Base-by-base conservation (phyloP, 176 grass and related monocot genomes). In the Pontederia paniculata region DNA sequence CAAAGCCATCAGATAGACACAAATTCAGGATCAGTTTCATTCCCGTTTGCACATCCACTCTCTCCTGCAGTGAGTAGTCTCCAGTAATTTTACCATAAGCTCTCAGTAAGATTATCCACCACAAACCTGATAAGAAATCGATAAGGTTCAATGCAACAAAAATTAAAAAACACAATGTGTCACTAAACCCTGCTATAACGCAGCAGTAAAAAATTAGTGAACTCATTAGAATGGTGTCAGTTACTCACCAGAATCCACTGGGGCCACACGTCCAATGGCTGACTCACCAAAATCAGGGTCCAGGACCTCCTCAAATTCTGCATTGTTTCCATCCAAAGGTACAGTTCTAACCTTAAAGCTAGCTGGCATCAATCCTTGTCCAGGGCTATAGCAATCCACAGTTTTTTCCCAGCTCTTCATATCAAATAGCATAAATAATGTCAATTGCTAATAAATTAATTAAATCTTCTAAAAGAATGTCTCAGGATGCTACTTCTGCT, bases 31-130 rank as follows among this genome's bases (percentile, higher is more conserved):
- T 89, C 77, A 89, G 41, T 65, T 69, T 84, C 65, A 89, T 89
- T 59, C 86, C 86, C 0, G 86, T 89, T 74, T 89, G 86, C 66
- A 89, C 80, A 70, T 84, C 81, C 23, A 89, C 74, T 78, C 86
- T 84, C 75, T 84, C 77, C 75, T 81, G 77, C 62, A 89, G 60
- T 47, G 62, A 48, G 72, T 62, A 58, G 48, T 89, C 86, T 18
- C 86, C 86, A 62, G 74, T 89, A 52, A 89, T 81, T 74, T 89
- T 89, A 64, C 86, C 80, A 72, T 89, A 89, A 11, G 86, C 86
- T 75, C 86, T 84, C 48, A 89, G 54, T 72, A 89, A 80, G 68
- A 89, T 81, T 61, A 89, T 89, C 86, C 86, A 89, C 86, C 86
- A 89, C 12, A 89, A 76, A 65, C 86, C 86, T 89, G 67, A 1